These are phyloP conservation scores for Suillus decipiens DNA, from an alignment of 768 basidiomycete species.

Conservation along the genomic window DNA sequence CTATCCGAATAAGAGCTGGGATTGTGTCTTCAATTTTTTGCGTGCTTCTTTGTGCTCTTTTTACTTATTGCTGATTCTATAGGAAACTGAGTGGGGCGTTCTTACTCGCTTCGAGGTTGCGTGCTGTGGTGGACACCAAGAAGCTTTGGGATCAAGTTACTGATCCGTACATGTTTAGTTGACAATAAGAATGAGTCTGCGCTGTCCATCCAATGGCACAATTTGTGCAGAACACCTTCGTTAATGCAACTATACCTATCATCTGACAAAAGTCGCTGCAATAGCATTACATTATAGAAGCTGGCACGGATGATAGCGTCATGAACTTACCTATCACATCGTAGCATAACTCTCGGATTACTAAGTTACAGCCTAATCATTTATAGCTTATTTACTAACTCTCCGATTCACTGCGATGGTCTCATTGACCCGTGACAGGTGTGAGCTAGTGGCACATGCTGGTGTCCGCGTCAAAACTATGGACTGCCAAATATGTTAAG, in stretches of 20 bases:
- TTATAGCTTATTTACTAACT: too few relatives aligned
- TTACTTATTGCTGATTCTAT: slow-evolving; percentile 9
- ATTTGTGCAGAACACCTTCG: not conserved
- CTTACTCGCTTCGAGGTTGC: slow-evolving; percentile 73
- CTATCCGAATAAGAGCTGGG: not conserved
- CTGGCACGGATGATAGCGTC: too few relatives aligned
- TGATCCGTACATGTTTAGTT: slow-evolving; percentile 14
- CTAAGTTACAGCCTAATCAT: too few relatives aligned
- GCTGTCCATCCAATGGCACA: not conserved
- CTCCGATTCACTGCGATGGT: too few relatives aligned
- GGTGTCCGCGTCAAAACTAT: too few relatives aligned
- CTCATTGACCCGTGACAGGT: too few relatives aligned
- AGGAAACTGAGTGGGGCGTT: slow-evolving; percentile 86
- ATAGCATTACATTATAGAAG: not conserved
- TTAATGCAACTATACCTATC: not conserved
- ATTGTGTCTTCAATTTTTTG: slow-evolving; percentile 1
- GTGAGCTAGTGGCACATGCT: too few relatives aligned
- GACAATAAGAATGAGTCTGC: not conserved
- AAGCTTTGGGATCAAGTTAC: slow-evolving; percentile 75
- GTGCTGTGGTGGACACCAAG: slow-evolving; percentile 72
- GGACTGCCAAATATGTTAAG: not conserved
- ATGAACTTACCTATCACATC: too few relatives aligned
- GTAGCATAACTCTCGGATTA: too few relatives aligned
- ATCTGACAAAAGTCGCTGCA: not conserved
- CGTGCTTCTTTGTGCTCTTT: not conserved